Evolutionary conservation across 768 basidiomycete genomes (phyloP).

Genomic region (Daedaleopsis sinensis): DNA sequence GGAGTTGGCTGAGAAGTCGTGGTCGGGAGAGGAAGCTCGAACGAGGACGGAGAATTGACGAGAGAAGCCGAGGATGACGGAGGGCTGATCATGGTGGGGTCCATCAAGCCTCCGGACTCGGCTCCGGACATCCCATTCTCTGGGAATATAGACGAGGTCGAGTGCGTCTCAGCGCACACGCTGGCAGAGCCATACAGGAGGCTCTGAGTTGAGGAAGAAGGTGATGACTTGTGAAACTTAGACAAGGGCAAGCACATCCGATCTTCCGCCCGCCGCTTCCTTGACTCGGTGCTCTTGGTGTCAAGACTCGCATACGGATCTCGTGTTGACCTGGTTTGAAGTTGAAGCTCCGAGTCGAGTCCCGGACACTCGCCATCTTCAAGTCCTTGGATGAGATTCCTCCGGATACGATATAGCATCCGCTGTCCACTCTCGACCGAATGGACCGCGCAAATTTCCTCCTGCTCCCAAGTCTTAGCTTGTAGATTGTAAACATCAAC

Average conservation of each 20-base stretch:
- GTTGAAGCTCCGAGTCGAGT: conserved; percentile 55
- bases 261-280: conserved; percentile 6
- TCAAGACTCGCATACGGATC: neutral
- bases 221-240: conserved; percentile 4
- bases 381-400: conserved; percentile 59
- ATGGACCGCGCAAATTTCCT: conserved; percentile 60
- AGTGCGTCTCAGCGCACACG: neutral
- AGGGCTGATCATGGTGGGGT: neutral
- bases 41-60: neutral
- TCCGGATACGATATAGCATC: conserved; percentile 61
- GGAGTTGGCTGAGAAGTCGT: neutral
- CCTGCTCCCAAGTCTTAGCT: conserved; percentile 69
- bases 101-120: neutral
- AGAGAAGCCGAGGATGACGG: neutral
- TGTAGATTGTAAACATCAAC: conserved; percentile 60
- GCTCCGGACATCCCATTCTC: neutral
- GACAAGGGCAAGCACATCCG: neutral
- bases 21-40: neutral
- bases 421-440: conserved; percentile 62
- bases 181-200: neutral
- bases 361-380: conserved; percentile 59
- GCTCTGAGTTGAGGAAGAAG: neutral
- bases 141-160: neutral
- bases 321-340: conserved; percentile 34
- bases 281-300: neutral